Conservation (phyloP, 2,329 filamentous ascomycete genomes). For the Geosmithia putterillii region DNA sequence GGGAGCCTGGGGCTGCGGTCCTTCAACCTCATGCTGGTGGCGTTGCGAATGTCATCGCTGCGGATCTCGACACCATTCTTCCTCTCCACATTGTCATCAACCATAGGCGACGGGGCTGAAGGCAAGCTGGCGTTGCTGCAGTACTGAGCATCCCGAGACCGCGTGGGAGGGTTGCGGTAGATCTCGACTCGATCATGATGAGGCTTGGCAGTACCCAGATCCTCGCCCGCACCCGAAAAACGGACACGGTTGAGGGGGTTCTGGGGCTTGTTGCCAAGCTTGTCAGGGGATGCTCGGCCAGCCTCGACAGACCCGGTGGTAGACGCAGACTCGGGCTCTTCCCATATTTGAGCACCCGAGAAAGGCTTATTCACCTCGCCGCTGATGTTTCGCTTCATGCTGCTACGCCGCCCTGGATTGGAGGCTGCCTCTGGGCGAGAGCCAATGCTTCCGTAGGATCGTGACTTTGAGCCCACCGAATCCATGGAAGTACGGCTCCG, state of each 20-base stretch:
- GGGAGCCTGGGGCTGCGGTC: constrained; percentile 81
- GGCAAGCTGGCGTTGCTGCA: constrained; percentile 42
- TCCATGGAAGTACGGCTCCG: constrained; percentile 15
- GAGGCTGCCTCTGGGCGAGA: constrained; percentile 20
- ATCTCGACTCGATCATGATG: constrained; percentile 54
- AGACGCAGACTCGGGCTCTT: constrained; percentile 54
- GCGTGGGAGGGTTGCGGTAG: constrained; percentile 69
- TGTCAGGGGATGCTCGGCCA: constrained; percentile 17
- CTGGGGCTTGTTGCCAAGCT: constrained; percentile 12
- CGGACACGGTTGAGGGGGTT: constrained; percentile 17
- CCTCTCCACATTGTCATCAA: constrained; percentile 35
- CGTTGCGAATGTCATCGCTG: constrained; percentile 75
- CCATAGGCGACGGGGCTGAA: constrained; percentile 8
- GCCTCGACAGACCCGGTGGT: constrained; percentile 1
- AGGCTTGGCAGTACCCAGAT: constrained; percentile 22
- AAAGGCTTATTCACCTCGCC: constrained; percentile 56
- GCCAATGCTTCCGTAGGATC: constrained; percentile 27
- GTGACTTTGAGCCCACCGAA: constrained; percentile 11
- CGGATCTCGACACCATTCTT: constrained; percentile 77
- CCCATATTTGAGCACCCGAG: constrained; percentile 74
- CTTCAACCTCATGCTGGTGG: constrained; percentile 78
- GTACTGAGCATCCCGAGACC: constrained; percentile 73
- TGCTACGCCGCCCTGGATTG: constrained; percentile 45
- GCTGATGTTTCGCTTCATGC: constrained; percentile 57
- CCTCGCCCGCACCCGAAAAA: constrained; percentile 28